Conservation (phyloP, 192 early-diverging fungal species). For the Coemansia brasiliensis region DNA sequence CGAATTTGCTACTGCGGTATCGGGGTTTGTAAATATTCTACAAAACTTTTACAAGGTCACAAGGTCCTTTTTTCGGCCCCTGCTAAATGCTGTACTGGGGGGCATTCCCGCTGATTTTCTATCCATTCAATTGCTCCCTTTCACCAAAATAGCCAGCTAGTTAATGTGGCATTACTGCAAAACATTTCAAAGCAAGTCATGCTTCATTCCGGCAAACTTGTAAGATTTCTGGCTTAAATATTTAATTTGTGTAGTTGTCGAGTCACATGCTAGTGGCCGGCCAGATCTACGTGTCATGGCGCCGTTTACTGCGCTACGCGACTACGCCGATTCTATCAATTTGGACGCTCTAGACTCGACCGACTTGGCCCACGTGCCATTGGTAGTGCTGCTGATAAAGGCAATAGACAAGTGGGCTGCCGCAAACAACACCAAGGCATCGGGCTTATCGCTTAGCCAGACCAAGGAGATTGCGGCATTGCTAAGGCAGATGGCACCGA, state of each 20-base stretch:
- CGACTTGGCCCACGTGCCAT: conserved; percentile 83
- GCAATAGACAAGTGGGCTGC: conserved; percentile 77
- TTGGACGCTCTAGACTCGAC: conserved; percentile 65
- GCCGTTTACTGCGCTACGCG: conserved; percentile 74
- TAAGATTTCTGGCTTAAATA: neutral
- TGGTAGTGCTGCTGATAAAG: conserved; percentile 77
- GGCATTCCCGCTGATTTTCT: too few relatives aligned
- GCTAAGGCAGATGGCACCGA: conserved; percentile 59
- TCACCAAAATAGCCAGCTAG: too few relatives aligned
- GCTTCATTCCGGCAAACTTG: too few relatives aligned
- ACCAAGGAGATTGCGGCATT: conserved; percentile 66
- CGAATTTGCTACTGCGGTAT: neutral
- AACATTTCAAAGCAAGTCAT: too few relatives aligned
- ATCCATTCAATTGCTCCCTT: too few relatives aligned
- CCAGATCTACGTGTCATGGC: conserved; percentile 80
- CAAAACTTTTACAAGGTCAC: too few relatives aligned
- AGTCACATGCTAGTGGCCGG: conserved; percentile 79
- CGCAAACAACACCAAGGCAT: conserved; percentile 6
- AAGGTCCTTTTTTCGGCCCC: too few relatives aligned
- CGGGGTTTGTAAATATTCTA: conserved; percentile 13
- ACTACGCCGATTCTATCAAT: conserved; percentile 66
- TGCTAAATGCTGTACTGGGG: too few relatives aligned
- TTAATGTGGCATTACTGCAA: too few relatives aligned
- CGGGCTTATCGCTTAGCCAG: conserved; percentile 58
- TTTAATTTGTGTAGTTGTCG: conserved; percentile 65